Evolutionary conservation across 2,329 filamentous ascomycete genomes (phyloP).

Genomic region (Fusarium penzigii): DNA sequence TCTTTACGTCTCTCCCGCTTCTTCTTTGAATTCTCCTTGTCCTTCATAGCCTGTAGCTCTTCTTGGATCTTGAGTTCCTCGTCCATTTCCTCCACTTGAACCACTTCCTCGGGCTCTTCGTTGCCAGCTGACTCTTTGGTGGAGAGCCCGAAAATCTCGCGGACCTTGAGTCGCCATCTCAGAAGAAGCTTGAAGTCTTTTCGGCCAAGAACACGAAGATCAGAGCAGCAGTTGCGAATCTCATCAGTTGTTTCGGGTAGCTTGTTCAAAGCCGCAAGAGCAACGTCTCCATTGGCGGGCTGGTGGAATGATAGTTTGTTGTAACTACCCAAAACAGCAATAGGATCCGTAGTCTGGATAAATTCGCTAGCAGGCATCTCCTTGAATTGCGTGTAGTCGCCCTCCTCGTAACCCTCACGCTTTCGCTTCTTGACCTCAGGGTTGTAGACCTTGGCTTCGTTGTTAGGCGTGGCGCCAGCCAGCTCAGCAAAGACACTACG

Average conservation of each 20-base stretch:
- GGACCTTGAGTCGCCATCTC: slow-evolving; percentile 84
- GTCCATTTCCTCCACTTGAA: slow-evolving; percentile 86
- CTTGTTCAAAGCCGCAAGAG: slow-evolving; percentile 80
- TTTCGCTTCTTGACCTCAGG: slow-evolving; percentile 97
- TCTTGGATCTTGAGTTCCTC: slow-evolving; percentile 90
- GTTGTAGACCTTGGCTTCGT: slow-evolving; percentile 97
- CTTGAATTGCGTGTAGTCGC: slow-evolving; percentile 90
- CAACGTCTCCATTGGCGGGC: slow-evolving; percentile 78
- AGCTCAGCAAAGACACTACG: slow-evolving; percentile 90
- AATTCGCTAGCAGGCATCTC: slow-evolving; percentile 88
- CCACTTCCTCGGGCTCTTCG: slow-evolving; percentile 65
- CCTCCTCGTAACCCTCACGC: slow-evolving; percentile 96
- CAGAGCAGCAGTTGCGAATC: slow-evolving; percentile 74
- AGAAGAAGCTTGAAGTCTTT: slow-evolving; percentile 93
- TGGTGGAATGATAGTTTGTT: slow-evolving; percentile 86
- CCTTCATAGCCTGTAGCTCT: slow-evolving; percentile 79
- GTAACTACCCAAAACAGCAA: slow-evolving; percentile 82
- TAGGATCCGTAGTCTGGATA: slow-evolving; percentile 90
- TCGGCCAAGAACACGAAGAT: slow-evolving; percentile 86
- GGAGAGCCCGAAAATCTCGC: slow-evolving; percentile 86
- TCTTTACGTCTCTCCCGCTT: slow-evolving; percentile 84
- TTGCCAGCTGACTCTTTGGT: slow-evolving; percentile 64
- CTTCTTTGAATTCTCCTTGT: slow-evolving; percentile 73
- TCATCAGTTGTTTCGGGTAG: slow-evolving; percentile 85
- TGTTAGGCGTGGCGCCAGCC: slow-evolving; percentile 82